Conservation (phyloP, 306 rosid species). For the Cyamopsis tetragonoloba region DNA sequence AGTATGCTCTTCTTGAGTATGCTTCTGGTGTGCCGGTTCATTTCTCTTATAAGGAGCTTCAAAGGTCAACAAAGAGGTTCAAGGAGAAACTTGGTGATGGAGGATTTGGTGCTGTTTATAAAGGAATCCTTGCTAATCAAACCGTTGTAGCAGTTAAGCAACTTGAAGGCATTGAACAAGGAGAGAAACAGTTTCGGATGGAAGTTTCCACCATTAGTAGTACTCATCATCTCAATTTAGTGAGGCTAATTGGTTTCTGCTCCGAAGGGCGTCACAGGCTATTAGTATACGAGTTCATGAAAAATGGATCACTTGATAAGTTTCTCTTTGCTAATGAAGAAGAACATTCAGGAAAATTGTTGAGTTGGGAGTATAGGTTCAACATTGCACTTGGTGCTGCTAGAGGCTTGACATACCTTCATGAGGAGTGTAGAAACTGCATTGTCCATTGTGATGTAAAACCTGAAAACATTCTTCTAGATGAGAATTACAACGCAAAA, state of each 20-base stretch:
- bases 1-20: slow-evolving; percentile 77
- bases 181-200: slow-evolving; percentile 82
- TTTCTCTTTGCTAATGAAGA: slow-evolving; percentile 48
- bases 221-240: slow-evolving; percentile 80
- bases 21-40: slow-evolving; percentile 91
- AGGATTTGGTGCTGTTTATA: slow-evolving; percentile 80
- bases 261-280: slow-evolving; percentile 78
- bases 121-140: slow-evolving; percentile 56
- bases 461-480: slow-evolving; percentile 79
- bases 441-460: slow-evolving; percentile 87
- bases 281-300: slow-evolving; percentile 80
- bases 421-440: slow-evolving; percentile 85
- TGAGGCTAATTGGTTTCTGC: slow-evolving; percentile 81
- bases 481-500: slow-evolving; percentile 61
- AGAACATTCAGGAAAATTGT: slow-evolving; percentile 44
- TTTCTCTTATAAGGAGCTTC: slow-evolving; percentile 67
- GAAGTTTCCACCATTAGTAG: slow-evolving; percentile 81
- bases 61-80: slow-evolving; percentile 61
- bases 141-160: slow-evolving; percentile 77
- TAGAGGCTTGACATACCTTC: slow-evolving; percentile 79
- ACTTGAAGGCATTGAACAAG: slow-evolving; percentile 83
- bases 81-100: slow-evolving; percentile 82
- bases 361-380: slow-evolving; percentile 68
- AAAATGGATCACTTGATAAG: slow-evolving; percentile 70
- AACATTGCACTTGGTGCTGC: slow-evolving; percentile 74